Conservation (phyloP, 2,329 filamentous ascomycete genomes). For the Penicillium concentricum region DNA sequence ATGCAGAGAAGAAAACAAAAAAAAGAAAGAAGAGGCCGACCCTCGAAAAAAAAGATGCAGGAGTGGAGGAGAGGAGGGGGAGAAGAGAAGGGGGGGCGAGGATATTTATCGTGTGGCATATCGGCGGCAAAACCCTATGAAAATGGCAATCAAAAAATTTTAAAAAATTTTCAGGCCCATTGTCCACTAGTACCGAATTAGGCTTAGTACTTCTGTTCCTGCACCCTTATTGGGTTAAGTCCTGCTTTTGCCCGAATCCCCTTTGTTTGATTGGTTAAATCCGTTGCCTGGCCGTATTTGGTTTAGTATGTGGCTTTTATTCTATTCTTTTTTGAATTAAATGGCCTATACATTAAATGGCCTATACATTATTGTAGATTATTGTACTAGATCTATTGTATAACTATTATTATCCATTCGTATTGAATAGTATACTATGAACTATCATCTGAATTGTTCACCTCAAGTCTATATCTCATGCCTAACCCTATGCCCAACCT, state of each 20-base stretch:
- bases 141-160: conserved; percentile 16
- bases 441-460: not conserved
- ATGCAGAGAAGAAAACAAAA: conserved; percentile 31
- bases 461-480: not conserved
- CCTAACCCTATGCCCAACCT: not conserved
- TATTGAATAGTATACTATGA: not conserved
- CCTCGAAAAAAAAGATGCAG: conserved; percentile 31
- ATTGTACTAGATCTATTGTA: too few species aligned
- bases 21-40: conserved; percentile 34
- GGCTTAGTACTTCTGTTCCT: conserved; percentile 10
- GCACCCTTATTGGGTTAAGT: conserved; percentile 8
- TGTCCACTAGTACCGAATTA: conserved; percentile 22
- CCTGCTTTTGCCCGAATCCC: conserved; percentile 8
- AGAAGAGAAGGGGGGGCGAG: conserved; percentile 26
- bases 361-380: too few species aligned
- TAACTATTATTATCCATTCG: too few species aligned
- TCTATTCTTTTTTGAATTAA: not conserved
- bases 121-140: conserved; percentile 30
- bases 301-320: conserved; percentile 1
- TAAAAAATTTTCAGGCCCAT: conserved; percentile 17
- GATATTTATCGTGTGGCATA: conserved; percentile 43
- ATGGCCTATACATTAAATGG: not conserved
- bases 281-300: not conserved
- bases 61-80: conserved; percentile 26
- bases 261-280: conserved; percentile 9